Evolutionary conservation across 2,329 filamentous ascomycete species (phyloP).

Genomic region (Cladosporium sp.): DNA sequence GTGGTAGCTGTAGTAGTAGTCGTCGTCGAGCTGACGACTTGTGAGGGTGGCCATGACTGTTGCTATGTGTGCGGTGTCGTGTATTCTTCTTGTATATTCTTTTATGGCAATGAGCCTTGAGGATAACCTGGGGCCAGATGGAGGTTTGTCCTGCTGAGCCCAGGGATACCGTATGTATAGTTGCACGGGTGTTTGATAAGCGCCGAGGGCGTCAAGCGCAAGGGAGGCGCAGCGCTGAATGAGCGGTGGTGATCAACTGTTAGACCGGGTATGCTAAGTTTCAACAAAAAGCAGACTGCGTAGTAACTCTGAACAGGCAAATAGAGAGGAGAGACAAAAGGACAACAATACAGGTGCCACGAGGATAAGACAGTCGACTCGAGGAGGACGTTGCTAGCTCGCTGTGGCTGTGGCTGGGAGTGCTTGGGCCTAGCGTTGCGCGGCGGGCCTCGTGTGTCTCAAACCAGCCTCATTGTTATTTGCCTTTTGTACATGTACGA

Average conservation of each 20-base stretch:
- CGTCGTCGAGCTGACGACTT: conserved; percentile 11
- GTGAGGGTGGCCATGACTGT: conserved; percentile 2
- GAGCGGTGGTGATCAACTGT: neutral
- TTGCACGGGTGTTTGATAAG: neutral
- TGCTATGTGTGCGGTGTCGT: neutral
- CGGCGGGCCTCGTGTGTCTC: neutral
- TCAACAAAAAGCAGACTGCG: neutral
- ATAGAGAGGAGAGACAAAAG: neutral
- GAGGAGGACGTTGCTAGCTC: neutral
- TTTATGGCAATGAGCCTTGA: neutral
- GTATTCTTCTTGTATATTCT: neutral
- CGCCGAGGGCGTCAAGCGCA: neutral
- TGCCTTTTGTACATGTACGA: neutral
- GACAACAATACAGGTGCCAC: neutral
- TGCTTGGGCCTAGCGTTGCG: neutral
- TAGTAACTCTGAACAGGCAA: neutral
- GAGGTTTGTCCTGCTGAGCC: neutral
- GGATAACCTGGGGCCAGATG: neutral
- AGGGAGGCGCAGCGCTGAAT: neutral
- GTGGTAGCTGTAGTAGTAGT: conserved; percentile 1
- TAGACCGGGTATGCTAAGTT: neutral
- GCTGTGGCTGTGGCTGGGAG: neutral
- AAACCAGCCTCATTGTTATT: neutral
- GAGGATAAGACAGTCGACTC: neutral
- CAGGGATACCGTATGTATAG: neutral